A percentile compares a stretch with the other conserved stretches of the same genome.
phyloP scores from a whole-genome alignment of 2,329 filamentous ascomycete genomes.

The Trichophyton mentagrophytes region DNA sequence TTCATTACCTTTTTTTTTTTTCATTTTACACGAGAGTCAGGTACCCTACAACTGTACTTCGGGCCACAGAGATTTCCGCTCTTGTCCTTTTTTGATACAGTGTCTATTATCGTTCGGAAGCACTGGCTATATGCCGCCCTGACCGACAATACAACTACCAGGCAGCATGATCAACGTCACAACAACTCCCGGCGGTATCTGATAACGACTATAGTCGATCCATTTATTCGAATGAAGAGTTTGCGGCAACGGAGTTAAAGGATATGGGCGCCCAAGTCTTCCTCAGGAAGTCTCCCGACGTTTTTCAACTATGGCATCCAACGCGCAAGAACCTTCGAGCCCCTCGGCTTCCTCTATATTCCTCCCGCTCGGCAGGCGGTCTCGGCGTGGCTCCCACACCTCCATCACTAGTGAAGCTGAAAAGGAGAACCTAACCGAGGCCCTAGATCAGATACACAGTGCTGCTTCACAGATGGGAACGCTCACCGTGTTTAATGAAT shows the following conservation, averaged over 20 bases:
- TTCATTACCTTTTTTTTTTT: neutral
- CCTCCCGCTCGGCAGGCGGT: slow-evolving; percentile 30
- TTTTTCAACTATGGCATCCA: slow-evolving; percentile 23
- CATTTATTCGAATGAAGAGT: neutral
- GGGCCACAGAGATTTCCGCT: neutral
- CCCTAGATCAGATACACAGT: slow-evolving; percentile 76
- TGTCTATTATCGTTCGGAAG: neutral
- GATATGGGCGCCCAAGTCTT: neutral
- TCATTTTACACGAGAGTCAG: neutral
- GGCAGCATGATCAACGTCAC: neutral
- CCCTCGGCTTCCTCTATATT: slow-evolving; percentile 35
- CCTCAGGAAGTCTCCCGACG: neutral
- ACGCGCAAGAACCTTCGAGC: slow-evolving; percentile 27
- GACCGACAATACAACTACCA: neutral
- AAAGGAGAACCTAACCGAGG: slow-evolving; percentile 61
- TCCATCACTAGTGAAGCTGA: slow-evolving; percentile 47
- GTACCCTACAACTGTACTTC: neutral
- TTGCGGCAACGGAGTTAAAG: neutral
- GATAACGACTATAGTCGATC: neutral
- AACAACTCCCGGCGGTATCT: neutral
- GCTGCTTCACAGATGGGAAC: slow-evolving; percentile 73
- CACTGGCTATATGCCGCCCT: neutral
- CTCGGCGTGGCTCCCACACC: slow-evolving; percentile 35
- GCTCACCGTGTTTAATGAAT: slow-evolving; percentile 89
- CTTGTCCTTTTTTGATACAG: neutral